A percentile compares a stretch with the other conserved stretches of the same genome.
phyloP scores from a whole-genome alignment of 306 rosid genomes.

The Astragalus membranaceus region DNA sequence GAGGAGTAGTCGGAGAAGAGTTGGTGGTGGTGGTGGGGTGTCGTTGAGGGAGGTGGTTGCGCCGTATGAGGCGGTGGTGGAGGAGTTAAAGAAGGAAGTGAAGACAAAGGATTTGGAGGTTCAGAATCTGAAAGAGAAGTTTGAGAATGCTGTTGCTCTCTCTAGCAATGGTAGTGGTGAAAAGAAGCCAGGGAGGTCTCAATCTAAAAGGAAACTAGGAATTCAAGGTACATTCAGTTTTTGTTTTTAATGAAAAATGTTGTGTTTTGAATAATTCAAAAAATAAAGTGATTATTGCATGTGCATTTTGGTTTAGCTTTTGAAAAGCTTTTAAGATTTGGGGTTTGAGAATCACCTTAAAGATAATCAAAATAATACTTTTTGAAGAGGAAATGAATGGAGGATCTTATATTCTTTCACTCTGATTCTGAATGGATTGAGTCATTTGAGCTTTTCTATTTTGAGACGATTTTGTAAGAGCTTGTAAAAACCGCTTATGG shows the following conservation, averaged over 20 bases:
- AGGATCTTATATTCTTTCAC: background rate
- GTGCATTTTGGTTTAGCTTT: conserved; percentile 15
- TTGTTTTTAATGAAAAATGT: background rate
- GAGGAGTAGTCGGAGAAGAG: conserved; percentile 25
- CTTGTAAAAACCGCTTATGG: too few relatives aligned
- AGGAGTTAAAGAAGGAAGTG: conserved; percentile 77
- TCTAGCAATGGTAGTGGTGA: conserved; percentile 33
- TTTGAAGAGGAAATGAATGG: background rate
- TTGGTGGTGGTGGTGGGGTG: conserved; percentile 11
- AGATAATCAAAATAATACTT: background rate
- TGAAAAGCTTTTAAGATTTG: background rate
- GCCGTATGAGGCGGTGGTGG: conserved; percentile 92
- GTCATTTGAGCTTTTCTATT: too few relatives aligned
- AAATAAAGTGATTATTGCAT: conserved; percentile 19
- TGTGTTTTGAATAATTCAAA: conserved; percentile 19
- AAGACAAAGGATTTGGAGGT: conserved; percentile 74
- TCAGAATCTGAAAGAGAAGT: conserved; percentile 75
- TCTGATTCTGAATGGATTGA: background rate
- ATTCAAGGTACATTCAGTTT: conserved; percentile 51
- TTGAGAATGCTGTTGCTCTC: conserved; percentile 39
- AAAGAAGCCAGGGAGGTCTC: conserved; percentile 59
- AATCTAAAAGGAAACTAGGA: conserved; percentile 59
- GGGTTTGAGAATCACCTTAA: background rate
- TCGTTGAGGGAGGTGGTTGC: conserved; percentile 81
- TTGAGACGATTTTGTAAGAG: too few relatives aligned